Conservation (phyloP, 352 stramenopile species). For the Phytopythium ostracodes region DNA sequence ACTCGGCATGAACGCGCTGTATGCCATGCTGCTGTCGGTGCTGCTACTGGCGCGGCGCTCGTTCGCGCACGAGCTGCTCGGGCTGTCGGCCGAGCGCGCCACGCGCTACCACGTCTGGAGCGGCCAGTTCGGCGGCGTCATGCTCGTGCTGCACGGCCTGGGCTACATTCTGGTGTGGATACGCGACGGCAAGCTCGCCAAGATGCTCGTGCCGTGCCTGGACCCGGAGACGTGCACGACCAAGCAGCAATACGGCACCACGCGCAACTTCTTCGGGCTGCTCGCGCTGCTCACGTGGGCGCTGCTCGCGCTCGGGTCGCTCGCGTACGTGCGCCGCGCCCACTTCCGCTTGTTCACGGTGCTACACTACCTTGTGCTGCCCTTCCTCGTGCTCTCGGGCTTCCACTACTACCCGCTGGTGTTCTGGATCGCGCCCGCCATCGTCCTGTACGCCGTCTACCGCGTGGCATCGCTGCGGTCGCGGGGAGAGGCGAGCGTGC, state of each 20-base stretch:
- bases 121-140: slow-evolving; percentile 46
- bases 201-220: slow-evolving; percentile 60
- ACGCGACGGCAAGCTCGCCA: slow-evolving; percentile 35
- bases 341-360: slow-evolving; percentile 54
- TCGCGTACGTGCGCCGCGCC: slow-evolving; percentile 42
- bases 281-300: slow-evolving; percentile 42
- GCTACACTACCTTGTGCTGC: slow-evolving; percentile 45
- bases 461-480: slow-evolving; percentile 41
- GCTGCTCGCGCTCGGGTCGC: slow-evolving; percentile 36
- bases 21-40: slow-evolving; percentile 49
- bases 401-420: slow-evolving; percentile 65
- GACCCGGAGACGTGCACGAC: slow-evolving; percentile 19
- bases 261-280: slow-evolving; percentile 62
- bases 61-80: slow-evolving; percentile 58
- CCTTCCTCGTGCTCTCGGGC: slow-evolving; percentile 43
- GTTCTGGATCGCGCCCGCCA: slow-evolving; percentile 51
- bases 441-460: slow-evolving; percentile 63
- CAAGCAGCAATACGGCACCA: slow-evolving; percentile 45
- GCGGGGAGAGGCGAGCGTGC: slow-evolving; percentile 34
- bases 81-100: slow-evolving; percentile 51
- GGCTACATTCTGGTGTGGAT: slow-evolving; percentile 57
- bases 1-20: slow-evolving; percentile 70
- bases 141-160: slow-evolving; percentile 43
- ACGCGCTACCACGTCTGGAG: slow-evolving; percentile 57
- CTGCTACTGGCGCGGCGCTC: slow-evolving; percentile 57